Percentiles rank a stretch among this genome's conserved stretches.
These are phyloP conservation scores for Jatropha curcas DNA, from an alignment of 345 rosid species.

Conservation along the genomic window DNA sequence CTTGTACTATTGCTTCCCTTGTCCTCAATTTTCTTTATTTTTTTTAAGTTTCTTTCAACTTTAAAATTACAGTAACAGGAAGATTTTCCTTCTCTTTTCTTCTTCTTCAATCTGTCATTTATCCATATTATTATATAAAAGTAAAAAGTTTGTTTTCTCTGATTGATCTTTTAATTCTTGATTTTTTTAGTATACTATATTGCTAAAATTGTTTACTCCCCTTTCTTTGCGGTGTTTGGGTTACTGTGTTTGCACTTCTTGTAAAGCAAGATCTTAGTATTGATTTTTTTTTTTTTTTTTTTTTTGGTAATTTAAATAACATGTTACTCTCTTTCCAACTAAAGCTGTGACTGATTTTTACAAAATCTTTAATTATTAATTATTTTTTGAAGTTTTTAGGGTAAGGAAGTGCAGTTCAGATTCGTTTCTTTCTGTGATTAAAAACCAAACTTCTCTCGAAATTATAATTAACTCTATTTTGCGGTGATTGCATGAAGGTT, in stretches of 20 bases:
- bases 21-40: background rate
- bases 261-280: background rate
- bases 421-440: background rate
- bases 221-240: background rate
- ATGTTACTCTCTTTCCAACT: background rate
- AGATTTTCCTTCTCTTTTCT: background rate
- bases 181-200: too few species aligned
- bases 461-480: background rate
- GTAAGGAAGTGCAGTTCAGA: background rate
- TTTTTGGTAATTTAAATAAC: background rate
- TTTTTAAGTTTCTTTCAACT: background rate
- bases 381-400: too few species aligned
- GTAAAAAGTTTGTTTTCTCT: too few species aligned
- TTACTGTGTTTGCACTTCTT: background rate
- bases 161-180: background rate
- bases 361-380: too few species aligned
- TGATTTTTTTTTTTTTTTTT: too few species aligned
- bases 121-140: too few species aligned
- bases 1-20: background rate
- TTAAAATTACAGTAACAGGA: background rate
- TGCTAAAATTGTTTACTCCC: background rate
- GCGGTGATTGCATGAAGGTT: conserved; percentile 1
- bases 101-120: background rate
- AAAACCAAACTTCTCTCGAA: too few species aligned
- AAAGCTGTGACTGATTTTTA: background rate